Conservation (phyloP, 2,329 filamentous ascomycete genomes). For the Xylariales sp. region DNA sequence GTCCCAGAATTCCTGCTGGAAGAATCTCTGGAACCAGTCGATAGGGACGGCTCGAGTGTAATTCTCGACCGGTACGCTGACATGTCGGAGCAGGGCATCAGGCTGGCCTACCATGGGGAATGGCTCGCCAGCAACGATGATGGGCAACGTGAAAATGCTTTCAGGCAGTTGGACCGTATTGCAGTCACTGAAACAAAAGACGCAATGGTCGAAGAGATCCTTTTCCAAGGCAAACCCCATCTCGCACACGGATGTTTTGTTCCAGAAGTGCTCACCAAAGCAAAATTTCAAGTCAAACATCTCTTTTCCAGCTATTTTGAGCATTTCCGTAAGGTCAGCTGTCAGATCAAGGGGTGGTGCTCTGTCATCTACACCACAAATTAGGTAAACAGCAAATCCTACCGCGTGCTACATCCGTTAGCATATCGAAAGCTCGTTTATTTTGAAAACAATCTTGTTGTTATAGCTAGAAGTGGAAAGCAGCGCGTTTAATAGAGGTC, state of each 20-base stretch:
- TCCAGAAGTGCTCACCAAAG: conserved; percentile 4
- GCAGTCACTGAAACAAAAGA: neutral
- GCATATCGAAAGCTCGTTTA: too few relatives aligned
- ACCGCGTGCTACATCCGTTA: conserved; percentile 10
- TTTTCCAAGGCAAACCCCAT: conserved; percentile 7
- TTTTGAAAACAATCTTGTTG: too few relatives aligned
- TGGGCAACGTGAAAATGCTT: conserved; percentile 3
- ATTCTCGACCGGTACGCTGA: conserved; percentile 3
- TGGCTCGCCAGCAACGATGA: neutral
- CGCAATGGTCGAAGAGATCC: conserved; percentile 3
- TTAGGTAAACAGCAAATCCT: neutral
- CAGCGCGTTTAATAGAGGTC: too few relatives aligned
- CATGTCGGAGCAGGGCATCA: neutral
- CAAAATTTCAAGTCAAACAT: neutral
- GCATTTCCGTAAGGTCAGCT: neutral
- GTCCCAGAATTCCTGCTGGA: conserved; percentile 20
- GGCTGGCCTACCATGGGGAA: conserved; percentile 4
- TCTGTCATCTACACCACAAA: neutral
- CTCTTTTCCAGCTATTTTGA: neutral
- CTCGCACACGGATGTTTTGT: conserved; percentile 1
- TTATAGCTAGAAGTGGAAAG: too few relatives aligned
- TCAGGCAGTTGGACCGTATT: neutral
- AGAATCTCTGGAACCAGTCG: conserved; percentile 16
- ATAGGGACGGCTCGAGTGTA: conserved; percentile 13
- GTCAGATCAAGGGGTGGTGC: neutral